Conservation (phyloP, 352 stramenopile genomes). For the Phytophthora boehmeriae region DNA sequence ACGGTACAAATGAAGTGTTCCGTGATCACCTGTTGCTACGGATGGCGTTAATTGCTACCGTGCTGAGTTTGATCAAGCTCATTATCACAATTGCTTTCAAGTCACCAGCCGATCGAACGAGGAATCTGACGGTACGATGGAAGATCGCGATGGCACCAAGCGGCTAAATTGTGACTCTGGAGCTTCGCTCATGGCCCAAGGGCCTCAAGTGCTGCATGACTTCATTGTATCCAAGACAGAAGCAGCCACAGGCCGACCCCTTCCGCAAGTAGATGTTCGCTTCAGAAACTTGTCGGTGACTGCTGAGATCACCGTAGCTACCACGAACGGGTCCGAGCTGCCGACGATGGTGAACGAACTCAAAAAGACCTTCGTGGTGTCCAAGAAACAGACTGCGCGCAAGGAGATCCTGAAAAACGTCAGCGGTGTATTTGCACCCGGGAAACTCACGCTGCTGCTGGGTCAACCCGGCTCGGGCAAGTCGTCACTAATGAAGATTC, state of each 20-base stretch:
- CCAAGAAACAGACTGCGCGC: slow-evolving; percentile 25
- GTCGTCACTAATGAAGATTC: slow-evolving; percentile 16
- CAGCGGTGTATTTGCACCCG: slow-evolving; percentile 16
- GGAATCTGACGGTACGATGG: slow-evolving; percentile 2
- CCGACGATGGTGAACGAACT: slow-evolving; percentile 38
- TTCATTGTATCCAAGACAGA: slow-evolving; percentile 27
- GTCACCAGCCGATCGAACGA: neutral
- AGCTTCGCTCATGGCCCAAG: slow-evolving; percentile 22
- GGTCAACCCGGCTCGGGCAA: neutral
- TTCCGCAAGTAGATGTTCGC: slow-evolving; percentile 42
- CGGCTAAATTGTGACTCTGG: slow-evolving; percentile 18
- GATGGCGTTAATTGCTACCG: no score
- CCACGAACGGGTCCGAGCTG: slow-evolving; percentile 32
- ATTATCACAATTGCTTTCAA: neutral
- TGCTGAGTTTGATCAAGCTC: no score
- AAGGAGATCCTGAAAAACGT: slow-evolving; percentile 37
- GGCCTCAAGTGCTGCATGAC: slow-evolving; percentile 32
- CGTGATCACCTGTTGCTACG: no score
- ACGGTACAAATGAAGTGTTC: no score
- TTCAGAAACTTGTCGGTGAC: slow-evolving; percentile 21
- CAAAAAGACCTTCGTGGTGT: slow-evolving; percentile 23
- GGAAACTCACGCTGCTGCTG: slow-evolving; percentile 24
- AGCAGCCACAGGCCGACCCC: slow-evolving; percentile 20
- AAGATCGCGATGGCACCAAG: slow-evolving; percentile 7
- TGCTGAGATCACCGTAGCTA: slow-evolving; percentile 23